phyloP scores from a whole-genome alignment of 2,329 filamentous ascomycete species.

The Diaporthe longicolla region DNA sequence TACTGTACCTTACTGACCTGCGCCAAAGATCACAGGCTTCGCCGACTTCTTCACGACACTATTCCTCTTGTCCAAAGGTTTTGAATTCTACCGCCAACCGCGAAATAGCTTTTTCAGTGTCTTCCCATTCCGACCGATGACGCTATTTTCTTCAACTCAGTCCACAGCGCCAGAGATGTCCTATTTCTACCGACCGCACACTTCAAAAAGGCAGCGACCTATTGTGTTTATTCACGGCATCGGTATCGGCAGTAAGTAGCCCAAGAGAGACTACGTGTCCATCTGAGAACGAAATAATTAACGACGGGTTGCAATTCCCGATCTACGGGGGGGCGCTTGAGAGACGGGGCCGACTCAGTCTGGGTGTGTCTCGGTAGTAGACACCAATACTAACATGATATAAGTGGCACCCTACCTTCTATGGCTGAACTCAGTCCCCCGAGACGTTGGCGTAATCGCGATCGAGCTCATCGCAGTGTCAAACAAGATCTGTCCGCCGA shows the following conservation, averaged over 20 bases:
- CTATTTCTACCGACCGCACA: conserved; percentile 78
- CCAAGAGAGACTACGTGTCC: neutral
- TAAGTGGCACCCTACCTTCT: conserved; percentile 69
- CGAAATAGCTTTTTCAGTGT: conserved; percentile 43
- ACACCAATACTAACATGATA: conserved; percentile 51
- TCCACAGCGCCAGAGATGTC: conserved; percentile 55
- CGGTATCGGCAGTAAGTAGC: conserved; percentile 66
- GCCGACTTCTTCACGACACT: conserved; percentile 34
- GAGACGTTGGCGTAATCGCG: conserved; percentile 72
- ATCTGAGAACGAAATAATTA: too few relatives aligned
- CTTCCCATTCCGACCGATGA: conserved; percentile 44
- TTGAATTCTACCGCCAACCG: conserved; percentile 44
- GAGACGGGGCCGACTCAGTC: too few relatives aligned
- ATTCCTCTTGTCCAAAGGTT: conserved; percentile 39
- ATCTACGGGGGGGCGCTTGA: too few relatives aligned
- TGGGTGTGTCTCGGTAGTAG: too few relatives aligned
- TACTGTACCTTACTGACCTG: neutral
- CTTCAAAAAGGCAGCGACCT: conserved; percentile 67
- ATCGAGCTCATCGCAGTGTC: conserved; percentile 77
- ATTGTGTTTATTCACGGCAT: conserved; percentile 80
- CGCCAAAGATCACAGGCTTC: conserved; percentile 1
- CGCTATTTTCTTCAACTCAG: neutral
- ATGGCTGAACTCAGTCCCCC: conserved; percentile 63
- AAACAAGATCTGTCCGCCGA: conserved; percentile 69
- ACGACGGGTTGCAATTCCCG: too few relatives aligned